These are phyloP conservation scores for Boehmeria nivea DNA, from an alignment of 306 rosid genomes.

Conservation along the genomic window DNA sequence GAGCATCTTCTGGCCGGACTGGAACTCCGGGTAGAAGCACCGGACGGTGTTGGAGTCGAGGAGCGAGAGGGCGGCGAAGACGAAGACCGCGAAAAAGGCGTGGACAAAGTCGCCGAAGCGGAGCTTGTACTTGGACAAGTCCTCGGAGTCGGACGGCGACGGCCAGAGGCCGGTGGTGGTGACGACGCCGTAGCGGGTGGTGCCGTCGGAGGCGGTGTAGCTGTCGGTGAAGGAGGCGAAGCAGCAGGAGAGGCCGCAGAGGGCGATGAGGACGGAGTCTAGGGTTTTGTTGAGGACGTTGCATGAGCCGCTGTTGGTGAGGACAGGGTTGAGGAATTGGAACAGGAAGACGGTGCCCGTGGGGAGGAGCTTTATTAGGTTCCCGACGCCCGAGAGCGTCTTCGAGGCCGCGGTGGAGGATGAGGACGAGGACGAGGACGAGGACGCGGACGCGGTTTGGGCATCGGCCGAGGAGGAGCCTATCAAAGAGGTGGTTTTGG, in stretches of 20 bases:
- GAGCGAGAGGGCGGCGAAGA: constrained; percentile 51
- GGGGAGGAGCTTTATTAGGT: constrained; percentile 66
- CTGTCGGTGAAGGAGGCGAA: constrained; percentile 81
- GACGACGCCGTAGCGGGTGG: constrained; percentile 46
- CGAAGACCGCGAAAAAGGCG: constrained; percentile 36
- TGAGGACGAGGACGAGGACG: not conserved
- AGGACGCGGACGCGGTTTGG: not conserved
- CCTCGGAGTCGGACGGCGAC: constrained; percentile 28
- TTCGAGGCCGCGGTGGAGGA: not conserved
- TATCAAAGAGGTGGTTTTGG: not conserved
- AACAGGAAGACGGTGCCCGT: constrained; percentile 71
- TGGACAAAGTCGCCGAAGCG: constrained; percentile 64
- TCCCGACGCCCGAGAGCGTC: constrained; percentile 46
- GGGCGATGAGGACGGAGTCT: constrained; percentile 25
- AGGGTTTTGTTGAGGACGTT: constrained; percentile 40
- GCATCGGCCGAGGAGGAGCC: constrained; percentile 7
- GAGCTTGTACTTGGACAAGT: constrained; percentile 45
- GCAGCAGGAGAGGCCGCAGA: constrained; percentile 52
- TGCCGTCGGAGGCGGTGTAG: constrained; percentile 50
- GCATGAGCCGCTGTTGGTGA: constrained; percentile 70
- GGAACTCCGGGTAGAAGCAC: constrained; percentile 55
- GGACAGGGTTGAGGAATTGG: constrained; percentile 63
- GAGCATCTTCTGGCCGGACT: constrained; percentile 29
- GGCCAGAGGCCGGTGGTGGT: constrained; percentile 69
- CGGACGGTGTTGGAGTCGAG: constrained; percentile 47